Conservation (phyloP, 768 basidiomycete genomes). For the Tylopilus plumbeoviolaceoides region DNA sequence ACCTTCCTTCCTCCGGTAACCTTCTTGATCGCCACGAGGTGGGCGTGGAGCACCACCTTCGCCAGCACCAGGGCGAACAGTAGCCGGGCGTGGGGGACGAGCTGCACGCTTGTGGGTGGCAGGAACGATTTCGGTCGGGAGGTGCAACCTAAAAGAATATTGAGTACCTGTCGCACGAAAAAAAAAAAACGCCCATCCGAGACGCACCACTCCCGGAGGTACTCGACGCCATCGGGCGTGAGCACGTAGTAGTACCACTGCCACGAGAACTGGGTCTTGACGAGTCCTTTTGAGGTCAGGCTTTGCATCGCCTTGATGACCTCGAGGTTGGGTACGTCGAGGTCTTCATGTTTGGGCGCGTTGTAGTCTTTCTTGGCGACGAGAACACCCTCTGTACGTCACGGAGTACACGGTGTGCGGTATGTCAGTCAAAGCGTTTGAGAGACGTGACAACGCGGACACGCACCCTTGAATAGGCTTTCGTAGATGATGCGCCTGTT, state of each 20-base stretch:
- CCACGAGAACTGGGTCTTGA: conserved; percentile 99
- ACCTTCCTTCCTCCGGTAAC: conserved; percentile 85
- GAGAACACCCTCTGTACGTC: conserved; percentile 82
- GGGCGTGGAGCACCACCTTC: conserved; percentile 81
- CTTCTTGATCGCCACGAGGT: conserved; percentile 85
- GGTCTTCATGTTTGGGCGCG: conserved; percentile 92
- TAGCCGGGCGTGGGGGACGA: conserved; percentile 80
- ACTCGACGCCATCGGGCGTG: conserved; percentile 96
- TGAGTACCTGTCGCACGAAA: background rate
- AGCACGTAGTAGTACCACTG: conserved; percentile 98
- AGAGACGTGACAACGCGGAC: too few species aligned
- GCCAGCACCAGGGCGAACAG: conserved; percentile 56
- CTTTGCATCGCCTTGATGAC: conserved; percentile 72
- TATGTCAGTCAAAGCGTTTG: too few species aligned
- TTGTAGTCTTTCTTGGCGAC: conserved; percentile 99
- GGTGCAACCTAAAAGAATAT: conserved; percentile 65
- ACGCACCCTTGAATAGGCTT: conserved; percentile 97
- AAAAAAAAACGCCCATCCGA: background rate
- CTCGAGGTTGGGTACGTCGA: conserved; percentile 65
- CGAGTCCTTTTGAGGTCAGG: conserved; percentile 71
- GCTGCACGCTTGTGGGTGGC: conserved; percentile 96
- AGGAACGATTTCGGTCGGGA: conserved; percentile 94
- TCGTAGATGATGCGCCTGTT: conserved; percentile 97
- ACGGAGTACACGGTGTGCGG: too few species aligned
- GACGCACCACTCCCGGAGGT: conserved; percentile 80